These are phyloP conservation scores for Stereum hirsutum DNA, from an alignment of 1,284 basidiomycete species.

Conservation along the genomic window DNA sequence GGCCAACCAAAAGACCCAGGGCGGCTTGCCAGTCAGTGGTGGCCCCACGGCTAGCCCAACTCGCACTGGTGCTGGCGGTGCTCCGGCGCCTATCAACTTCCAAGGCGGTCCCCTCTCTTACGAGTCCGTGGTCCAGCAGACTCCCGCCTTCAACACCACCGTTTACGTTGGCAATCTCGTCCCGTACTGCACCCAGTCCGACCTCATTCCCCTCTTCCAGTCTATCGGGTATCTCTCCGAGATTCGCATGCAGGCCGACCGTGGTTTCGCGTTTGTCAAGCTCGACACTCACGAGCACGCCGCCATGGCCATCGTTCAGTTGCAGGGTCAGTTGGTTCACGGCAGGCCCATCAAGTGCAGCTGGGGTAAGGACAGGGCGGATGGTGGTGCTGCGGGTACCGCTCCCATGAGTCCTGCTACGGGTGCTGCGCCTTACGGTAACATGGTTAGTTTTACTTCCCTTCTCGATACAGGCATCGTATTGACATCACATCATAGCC, in stretches of 20 bases:
- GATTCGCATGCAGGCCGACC: conserved; percentile 96
- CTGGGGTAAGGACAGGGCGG: conserved; percentile 94
- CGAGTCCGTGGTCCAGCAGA: conserved; percentile 82
- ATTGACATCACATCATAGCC: conserved; percentile 32
- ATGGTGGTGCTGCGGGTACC: conserved; percentile 47
- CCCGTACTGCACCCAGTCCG: conserved; percentile 90
- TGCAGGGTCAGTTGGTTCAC: conserved; percentile 93
- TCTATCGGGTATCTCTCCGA: conserved; percentile 96
- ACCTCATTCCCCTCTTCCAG: conserved; percentile 94
- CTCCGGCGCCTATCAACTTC: conserved; percentile 80
- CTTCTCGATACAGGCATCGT: background rate
- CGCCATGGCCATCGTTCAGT: conserved; percentile 91
- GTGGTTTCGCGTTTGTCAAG: conserved; percentile 98
- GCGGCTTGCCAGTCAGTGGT: conserved; percentile 24
- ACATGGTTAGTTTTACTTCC: conserved; percentile 43
- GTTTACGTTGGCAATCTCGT: conserved; percentile 99
- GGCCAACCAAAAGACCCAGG: conserved; percentile 98
- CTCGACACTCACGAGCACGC: conserved; percentile 97
- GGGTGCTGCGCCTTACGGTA: conserved; percentile 59
- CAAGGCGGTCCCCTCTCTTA: conserved; percentile 81
- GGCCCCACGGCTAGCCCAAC: conserved; percentile 26
- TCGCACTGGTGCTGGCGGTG: conserved; percentile 37
- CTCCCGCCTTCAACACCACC: conserved; percentile 87
- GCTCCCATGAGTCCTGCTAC: conserved; percentile 56
- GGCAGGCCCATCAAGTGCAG: conserved; percentile 94